Percentiles rank a stretch among this genome's conserved stretches.
Conservation (phyloP, 1,284 basidiomycete genomes). For the Ceratobasidium sp. region DNA sequence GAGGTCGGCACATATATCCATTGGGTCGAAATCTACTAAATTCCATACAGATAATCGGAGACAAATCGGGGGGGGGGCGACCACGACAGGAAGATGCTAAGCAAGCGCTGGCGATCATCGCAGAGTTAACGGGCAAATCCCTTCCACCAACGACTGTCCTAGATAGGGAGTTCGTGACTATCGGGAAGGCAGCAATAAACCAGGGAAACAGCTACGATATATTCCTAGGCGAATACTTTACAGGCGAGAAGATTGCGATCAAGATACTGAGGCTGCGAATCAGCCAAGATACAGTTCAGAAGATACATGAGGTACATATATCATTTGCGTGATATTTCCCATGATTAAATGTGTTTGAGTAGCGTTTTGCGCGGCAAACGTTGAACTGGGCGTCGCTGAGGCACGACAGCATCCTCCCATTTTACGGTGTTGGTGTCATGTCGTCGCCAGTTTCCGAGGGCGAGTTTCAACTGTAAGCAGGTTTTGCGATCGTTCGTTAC, state of each 20-base stretch:
- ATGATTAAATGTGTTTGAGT: neutral
- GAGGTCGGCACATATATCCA: neutral
- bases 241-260: slow-evolving; percentile 35
- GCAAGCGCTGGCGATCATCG: neutral
- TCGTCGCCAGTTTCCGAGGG: neutral
- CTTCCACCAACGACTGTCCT: slow-evolving; percentile 24
- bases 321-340: neutral
- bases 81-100: slow-evolving; percentile 9
- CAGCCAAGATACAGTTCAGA: slow-evolving; percentile 15
- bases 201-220: slow-evolving; percentile 33
- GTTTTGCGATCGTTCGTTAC: neutral
- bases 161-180: slow-evolving; percentile 26
- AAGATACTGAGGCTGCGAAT: slow-evolving; percentile 37
- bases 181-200: slow-evolving; percentile 10
- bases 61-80: neutral
- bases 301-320: slow-evolving; percentile 13
- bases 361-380: slow-evolving; percentile 26
- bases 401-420: slow-evolving; percentile 26
- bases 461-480: slow-evolving; percentile 25
- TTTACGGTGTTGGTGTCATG: slow-evolving; percentile 23
- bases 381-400: slow-evolving; percentile 29
- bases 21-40: neutral
- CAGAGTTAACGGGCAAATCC: slow-evolving; percentile 30
- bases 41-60: slow-evolving; percentile 32
- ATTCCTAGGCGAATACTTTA: slow-evolving; percentile 41